Evolutionary conservation across 164 flowering plant species (phyloP).

Genomic region (Kalanchoe fedtschenkoi): DNA sequence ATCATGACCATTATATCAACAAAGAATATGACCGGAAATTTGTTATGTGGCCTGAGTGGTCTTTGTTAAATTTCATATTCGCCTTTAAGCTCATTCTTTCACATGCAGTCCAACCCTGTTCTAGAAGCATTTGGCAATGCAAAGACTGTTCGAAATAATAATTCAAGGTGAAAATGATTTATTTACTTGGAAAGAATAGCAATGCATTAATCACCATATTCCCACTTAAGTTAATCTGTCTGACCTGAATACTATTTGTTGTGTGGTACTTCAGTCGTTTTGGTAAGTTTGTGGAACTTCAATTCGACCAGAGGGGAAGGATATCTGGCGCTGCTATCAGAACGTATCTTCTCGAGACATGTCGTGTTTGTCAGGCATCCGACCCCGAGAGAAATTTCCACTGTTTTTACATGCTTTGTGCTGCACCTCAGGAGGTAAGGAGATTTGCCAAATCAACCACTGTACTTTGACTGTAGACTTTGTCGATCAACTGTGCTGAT

Average conservation of each 20-base stretch:
- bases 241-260: too few species aligned
- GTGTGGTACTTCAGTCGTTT: conserved; percentile 83
- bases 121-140: conserved; percentile 89
- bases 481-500: too few species aligned
- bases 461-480: too few species aligned
- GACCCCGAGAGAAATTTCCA: conserved; percentile 84
- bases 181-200: too few species aligned
- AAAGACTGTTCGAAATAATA: conserved; percentile 76
- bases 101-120: conserved; percentile 83
- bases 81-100: too few species aligned
- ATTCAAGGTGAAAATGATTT: too few species aligned
- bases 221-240: too few species aligned
- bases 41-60: neutral
- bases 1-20: too few species aligned
- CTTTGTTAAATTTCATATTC: neutral
- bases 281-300: conserved; percentile 87
- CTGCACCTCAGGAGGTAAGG: conserved; percentile 92
- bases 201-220: too few species aligned
- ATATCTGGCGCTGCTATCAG: conserved; percentile 83
- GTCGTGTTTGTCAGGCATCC: conserved; percentile 78
- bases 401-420: conserved; percentile 84
- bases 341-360: conserved; percentile 75
- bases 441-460: too few species aligned
- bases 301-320: conserved; percentile 64
- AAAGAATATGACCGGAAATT: too few species aligned